Evolutionary conservation across 2,329 filamentous ascomycete species (phyloP).

Genomic region (Penicillium sp.): DNA sequence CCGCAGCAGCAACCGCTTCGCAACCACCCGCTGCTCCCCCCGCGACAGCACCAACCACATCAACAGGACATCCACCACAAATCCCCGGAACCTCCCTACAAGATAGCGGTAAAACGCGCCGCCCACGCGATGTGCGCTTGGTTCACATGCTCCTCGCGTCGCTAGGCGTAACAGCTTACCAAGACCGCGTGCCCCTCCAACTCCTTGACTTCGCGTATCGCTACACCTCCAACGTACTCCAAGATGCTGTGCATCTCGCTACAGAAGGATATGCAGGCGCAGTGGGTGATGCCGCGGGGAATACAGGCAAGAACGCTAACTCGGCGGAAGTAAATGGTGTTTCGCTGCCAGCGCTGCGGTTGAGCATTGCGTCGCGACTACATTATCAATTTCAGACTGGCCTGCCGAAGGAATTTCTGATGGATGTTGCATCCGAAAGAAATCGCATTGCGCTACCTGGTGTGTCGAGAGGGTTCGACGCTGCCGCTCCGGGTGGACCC

Average conservation of each 20-base stretch:
- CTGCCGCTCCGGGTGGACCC: constrained; percentile 17
- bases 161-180: constrained; percentile 51
- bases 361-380: constrained; percentile 61
- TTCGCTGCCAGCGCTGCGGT: constrained; percentile 57
- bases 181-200: constrained; percentile 54
- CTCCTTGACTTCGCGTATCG: constrained; percentile 56
- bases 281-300: constrained; percentile 21
- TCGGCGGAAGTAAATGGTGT: constrained; percentile 52
- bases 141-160: constrained; percentile 53
- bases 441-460: constrained; percentile 56
- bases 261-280: constrained; percentile 52
- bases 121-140: constrained; percentile 52
- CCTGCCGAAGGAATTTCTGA: constrained; percentile 62
- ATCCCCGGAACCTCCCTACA: constrained; percentile 46
- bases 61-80: constrained; percentile 34
- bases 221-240: constrained; percentile 54
- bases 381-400: constrained; percentile 61
- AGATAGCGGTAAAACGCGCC: constrained; percentile 48
- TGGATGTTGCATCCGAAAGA: constrained; percentile 57
- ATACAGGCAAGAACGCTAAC: constrained; percentile 30
- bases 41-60: constrained; percentile 21
- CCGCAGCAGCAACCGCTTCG: constrained; percentile 20
- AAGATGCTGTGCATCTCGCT: constrained; percentile 54
- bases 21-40: constrained; percentile 15
- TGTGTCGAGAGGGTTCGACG: constrained; percentile 53